These are phyloP conservation scores for Cytospora piceicola DNA, from an alignment of 2,329 filamentous ascomycete genomes.

Conservation along the genomic window DNA sequence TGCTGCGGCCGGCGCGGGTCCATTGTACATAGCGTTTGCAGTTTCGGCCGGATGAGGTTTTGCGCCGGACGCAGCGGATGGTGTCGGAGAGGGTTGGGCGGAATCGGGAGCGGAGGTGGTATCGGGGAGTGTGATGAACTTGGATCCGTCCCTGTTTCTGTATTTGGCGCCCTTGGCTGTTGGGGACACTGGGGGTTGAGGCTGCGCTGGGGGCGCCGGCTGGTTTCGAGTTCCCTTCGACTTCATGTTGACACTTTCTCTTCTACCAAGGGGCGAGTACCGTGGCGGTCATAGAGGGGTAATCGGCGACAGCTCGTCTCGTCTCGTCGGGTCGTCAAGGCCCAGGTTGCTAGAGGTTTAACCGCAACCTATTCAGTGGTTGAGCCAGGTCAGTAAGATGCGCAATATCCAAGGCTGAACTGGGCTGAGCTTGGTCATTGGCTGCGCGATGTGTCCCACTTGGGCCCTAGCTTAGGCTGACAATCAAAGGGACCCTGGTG, in stretches of 20 bases:
- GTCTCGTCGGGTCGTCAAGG: conserved; percentile 23
- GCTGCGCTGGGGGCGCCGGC: conserved; percentile 34
- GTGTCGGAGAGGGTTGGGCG: conserved; percentile 57
- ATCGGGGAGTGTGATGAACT: conserved; percentile 66
- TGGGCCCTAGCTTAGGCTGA: conserved; percentile 16
- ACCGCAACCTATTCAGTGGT: conserved; percentile 21
- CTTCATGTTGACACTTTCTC: conserved; percentile 27
- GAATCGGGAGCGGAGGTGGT: conserved; percentile 50
- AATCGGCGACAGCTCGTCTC: conserved; percentile 29
- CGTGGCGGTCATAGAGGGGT: conserved; percentile 26
- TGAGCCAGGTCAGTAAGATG: conserved; percentile 19
- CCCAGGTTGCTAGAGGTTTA: conserved; percentile 11
- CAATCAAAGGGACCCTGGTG: background rate
- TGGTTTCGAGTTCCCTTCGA: conserved; percentile 40
- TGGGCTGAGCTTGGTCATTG: background rate
- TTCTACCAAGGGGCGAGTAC: conserved; percentile 15
- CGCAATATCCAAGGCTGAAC: background rate
- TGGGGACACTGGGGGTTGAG: conserved; percentile 55
- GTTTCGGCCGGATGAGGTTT: conserved; percentile 36
- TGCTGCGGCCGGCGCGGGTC: conserved; percentile 44
- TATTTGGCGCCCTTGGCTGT: conserved; percentile 61
- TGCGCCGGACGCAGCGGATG: conserved; percentile 41
- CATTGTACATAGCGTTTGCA: conserved; percentile 28
- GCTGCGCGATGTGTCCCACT: conserved; percentile 1
- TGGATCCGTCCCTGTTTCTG: conserved; percentile 70